A percentile compares a stretch with the other conserved stretches of the same genome.
These are phyloP conservation scores for Hemileccinum rubropunctum DNA, from an alignment of 768 basidiomycete genomes.

Conservation along the genomic window DNA sequence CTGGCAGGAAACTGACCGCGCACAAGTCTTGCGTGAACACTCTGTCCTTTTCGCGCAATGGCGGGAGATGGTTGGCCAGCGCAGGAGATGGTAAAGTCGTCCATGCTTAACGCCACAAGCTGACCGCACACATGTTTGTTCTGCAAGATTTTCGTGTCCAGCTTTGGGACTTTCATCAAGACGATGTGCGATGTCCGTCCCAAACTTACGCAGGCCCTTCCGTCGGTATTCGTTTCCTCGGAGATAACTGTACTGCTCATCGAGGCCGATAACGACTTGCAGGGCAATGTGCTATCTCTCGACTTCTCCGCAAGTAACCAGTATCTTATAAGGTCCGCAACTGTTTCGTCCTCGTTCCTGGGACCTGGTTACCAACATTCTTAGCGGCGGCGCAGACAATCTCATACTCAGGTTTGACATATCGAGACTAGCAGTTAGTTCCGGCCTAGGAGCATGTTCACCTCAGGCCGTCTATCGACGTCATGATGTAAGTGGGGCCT, in stretches of 20 bases:
- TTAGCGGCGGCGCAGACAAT: slow-evolving; percentile 55
- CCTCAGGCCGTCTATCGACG: slow-evolving; percentile 27
- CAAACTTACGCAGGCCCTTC: slow-evolving; percentile 45
- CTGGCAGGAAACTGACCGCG: slow-evolving; percentile 33
- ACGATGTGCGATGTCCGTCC: slow-evolving; percentile 45
- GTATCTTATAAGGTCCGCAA: slow-evolving; percentile 61
- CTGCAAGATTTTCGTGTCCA: slow-evolving; percentile 49
- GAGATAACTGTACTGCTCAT: slow-evolving; percentile 20
- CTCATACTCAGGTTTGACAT: slow-evolving; percentile 54
- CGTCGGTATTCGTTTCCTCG: slow-evolving; percentile 28
- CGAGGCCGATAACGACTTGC: slow-evolving; percentile 13
- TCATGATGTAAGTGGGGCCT: slow-evolving; percentile 29
- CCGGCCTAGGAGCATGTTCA: slow-evolving; percentile 10
- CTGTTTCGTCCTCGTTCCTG: slow-evolving; percentile 13
- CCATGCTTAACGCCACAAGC: slow-evolving; percentile 5
- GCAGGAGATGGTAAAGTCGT: slow-evolving; percentile 62
- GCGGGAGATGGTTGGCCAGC: slow-evolving; percentile 62
- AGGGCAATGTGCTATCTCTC: slow-evolving; percentile 72
- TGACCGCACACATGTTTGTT: slow-evolving; percentile 7
- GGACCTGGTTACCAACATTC: slow-evolving; percentile 5
- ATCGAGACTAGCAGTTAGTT: slow-evolving; percentile 31
- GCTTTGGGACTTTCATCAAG: slow-evolving; percentile 69
- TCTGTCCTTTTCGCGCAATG: slow-evolving; percentile 56
- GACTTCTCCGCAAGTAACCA: slow-evolving; percentile 67
- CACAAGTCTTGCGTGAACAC: slow-evolving; percentile 68